Base-by-base conservation (phyloP, 2,329 filamentous ascomycete species). In the Dryadomyces quercivorus region DNA sequence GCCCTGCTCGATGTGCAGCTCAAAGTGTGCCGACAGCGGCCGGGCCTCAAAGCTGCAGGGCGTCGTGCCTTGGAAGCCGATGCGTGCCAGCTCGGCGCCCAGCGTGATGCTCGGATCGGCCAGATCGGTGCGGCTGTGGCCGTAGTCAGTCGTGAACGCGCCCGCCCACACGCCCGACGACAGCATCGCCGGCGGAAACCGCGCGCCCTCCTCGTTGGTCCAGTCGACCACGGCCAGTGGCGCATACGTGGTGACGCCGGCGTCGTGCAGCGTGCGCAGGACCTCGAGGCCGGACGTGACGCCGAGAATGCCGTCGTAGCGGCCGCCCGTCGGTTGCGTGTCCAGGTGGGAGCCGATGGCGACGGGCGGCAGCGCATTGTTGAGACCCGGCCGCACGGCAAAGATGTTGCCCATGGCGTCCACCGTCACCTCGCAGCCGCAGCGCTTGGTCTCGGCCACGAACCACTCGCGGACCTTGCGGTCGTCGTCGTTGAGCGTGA, bases 401-500 rank as follows among this genome's bases (percentile, higher is more conserved):
- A 92, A 93, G 58, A 85, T 86, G 60, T 92, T 93, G 20, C 87
- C 87, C 80, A 92, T 90, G 26, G 79, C 72, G 64, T 93, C 88
- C 1, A 88, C 67, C 0, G 76, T 83, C 8, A 86, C 74, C 3
- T 75, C 73, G 65, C 87, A 92, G 9, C 83, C 85, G 0, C 90
- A 69, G 0, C 69, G 70, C 61, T 78, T 69, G 1, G 80, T 81
- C 0, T 80, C 82, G n/a, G 81, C 66, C 0, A 82, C 75, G 59
- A 93, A 90, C 87, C 87, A 93, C 65, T 87, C 80, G 43, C 88
- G 79, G 13, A 78, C 86, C 61, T 78, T 68, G 63, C 84, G 86
- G 64, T 93, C 88, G 3, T 81, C 73, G 61, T 90, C 81, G 3
- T 82, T 83, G n/a, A 91, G 74, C 3, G 86, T 73, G 1, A 92